Evolutionary conservation across 352 stramenopile genomes (phyloP).

Genomic region (Hyaloperonospora arabidopsidis): DNA sequence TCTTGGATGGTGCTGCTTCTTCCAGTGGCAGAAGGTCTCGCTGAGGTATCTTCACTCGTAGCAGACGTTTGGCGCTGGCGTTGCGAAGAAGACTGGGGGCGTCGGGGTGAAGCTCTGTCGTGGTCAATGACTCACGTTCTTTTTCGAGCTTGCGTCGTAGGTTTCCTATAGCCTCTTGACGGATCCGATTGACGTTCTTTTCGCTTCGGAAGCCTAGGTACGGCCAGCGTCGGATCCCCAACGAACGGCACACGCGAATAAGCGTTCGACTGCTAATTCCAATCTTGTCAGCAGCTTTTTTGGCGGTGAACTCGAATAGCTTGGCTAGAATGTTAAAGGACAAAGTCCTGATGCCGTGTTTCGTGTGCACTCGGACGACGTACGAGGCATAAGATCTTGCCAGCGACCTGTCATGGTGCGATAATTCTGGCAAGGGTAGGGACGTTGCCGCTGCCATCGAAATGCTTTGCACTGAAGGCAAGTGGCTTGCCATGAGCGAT

Average conservation of each 20-base stretch:
- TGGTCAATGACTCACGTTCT: conserved; percentile 26
- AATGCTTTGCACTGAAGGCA: conserved; percentile 24
- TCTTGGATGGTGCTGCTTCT: conserved; percentile 4
- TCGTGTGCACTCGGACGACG: conserved; percentile 53
- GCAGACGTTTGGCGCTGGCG: conserved; percentile 61
- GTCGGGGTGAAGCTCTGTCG: conserved; percentile 33
- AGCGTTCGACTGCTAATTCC: conserved; percentile 72
- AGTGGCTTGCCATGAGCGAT: conserved; percentile 14
- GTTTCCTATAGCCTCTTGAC: conserved; percentile 68
- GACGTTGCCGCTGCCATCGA: conserved; percentile 10
- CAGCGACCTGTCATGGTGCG: conserved; percentile 22
- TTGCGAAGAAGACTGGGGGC: conserved; percentile 41
- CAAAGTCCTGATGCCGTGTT: conserved; percentile 68
- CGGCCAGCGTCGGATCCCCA: conserved; percentile 68
- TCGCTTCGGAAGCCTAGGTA: conserved; percentile 76
- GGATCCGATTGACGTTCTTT: conserved; percentile 74
- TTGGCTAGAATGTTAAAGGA: conserved; percentile 60
- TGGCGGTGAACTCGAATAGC: conserved; percentile 67
- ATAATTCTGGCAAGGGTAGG: conserved; percentile 9
- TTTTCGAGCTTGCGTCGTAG: conserved; percentile 65
- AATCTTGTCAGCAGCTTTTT: conserved; percentile 66
- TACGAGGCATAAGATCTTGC: conserved; percentile 47
- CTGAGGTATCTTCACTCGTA: conserved; percentile 55
- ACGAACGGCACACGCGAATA: conserved; percentile 66
- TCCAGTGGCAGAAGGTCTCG: conserved; percentile 14